Conservation (phyloP, 176 grass and related monocot genomes). For the Paspalum notatum region DNA sequence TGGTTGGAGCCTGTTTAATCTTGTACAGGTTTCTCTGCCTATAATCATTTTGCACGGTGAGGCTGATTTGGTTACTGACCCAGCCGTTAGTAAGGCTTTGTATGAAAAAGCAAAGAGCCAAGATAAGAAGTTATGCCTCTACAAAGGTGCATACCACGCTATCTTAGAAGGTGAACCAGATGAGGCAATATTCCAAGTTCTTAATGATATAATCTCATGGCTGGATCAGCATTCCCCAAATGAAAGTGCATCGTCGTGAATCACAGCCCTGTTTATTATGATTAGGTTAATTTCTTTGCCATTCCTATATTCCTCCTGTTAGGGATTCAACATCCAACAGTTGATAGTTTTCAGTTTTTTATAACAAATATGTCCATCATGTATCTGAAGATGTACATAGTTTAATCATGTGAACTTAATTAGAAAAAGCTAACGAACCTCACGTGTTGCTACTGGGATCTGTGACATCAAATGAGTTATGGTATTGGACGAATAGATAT, state of each 20-base stretch:
- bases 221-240: conserved; percentile 61
- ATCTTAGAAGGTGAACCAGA: conserved; percentile 91
- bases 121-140: conserved; percentile 83
- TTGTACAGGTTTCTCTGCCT: conserved; percentile 81
- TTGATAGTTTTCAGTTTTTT: conserved; percentile 24
- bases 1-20: neutral
- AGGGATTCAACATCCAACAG: neutral
- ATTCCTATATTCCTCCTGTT: neutral
- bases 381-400: neutral
- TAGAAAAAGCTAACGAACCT: too few relatives aligned
- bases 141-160: conserved; percentile 74
- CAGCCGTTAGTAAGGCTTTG: conserved; percentile 89
- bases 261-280: neutral
- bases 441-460: too few relatives aligned
- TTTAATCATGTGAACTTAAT: neutral
- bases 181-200: conserved; percentile 77
- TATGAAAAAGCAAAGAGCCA: conserved; percentile 81
- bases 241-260: conserved; percentile 45
- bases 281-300: neutral
- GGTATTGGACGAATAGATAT: too few relatives aligned
- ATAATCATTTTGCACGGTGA: conserved; percentile 89
- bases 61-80: conserved; percentile 79
- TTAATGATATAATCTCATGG: conserved; percentile 87
- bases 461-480: too few relatives aligned
- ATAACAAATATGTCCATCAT: neutral